Evolutionary conservation across 2,329 filamentous ascomycete species (phyloP), one percentile per base, ranked within the genome.

Genomic region (Arachnomyces sp.): DNA sequence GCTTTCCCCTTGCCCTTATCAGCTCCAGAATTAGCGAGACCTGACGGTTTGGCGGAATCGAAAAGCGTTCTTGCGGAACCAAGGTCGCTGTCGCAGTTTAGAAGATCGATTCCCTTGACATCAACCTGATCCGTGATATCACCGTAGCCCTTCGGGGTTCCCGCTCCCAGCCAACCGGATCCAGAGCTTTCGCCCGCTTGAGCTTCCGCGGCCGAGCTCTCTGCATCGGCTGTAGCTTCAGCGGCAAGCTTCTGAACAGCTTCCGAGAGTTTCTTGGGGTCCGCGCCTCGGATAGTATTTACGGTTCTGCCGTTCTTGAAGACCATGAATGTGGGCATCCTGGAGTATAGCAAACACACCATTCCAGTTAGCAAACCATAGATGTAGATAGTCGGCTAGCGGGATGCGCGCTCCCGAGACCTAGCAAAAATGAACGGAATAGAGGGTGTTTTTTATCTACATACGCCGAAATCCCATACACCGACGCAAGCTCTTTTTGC

Each of bases 281-380:
- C 78, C 36, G 85, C 85, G 33, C 88, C 89, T 57, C 77, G 73
- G 44, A 92, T 76, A 53, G 78, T 82, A 38, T 83, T 75, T 34
- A 78, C 74, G 42, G 80, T 68, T 47, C 78, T 72, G 51, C 80
- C 82, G 56, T 83, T 75, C 53, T 83, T 82, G 70, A 86, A 93
- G 54, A 95, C 75, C 56, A 96, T 76, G 63, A 96, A 95, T n/a
- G 89, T 94, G 7, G 92, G 92, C 58, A 90, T 89, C 48, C 74
- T 76, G 44, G 33, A 31, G 12, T 31, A 28, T 14, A 25, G 15
- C 16, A 16, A 18, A 21, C 9, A 34, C 15, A 11, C 8, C 14
- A 12, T n/a, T 11, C 12, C 25, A 9, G 28, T 25, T 18, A 32
- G 31, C 15, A 30, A 44, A 12, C 34, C 2, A 16, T 25, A 35